Evolutionary conservation across 441 rosid species (phyloP).

Genomic region (Populus hybrid): DNA sequence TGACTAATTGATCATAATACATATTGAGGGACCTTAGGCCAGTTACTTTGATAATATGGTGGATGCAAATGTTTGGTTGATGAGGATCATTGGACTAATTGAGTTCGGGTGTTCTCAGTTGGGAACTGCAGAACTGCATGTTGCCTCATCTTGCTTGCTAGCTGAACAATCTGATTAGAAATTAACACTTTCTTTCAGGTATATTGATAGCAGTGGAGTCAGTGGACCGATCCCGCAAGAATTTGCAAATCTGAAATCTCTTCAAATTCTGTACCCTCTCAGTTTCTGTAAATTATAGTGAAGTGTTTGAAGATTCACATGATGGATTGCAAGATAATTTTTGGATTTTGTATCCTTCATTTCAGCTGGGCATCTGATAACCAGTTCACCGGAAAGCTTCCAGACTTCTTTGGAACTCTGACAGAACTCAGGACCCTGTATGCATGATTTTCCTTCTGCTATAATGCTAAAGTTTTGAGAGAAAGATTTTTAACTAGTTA

Average conservation of each 20-base stretch:
- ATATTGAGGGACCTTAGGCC: not conserved
- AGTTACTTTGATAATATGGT: not conserved
- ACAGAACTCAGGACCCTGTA: slow-evolving; percentile 47
- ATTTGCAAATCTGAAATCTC: slow-evolving; percentile 48
- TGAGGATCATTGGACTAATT: not conserved
- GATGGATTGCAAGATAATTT: not conserved
- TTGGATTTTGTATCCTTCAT: slow-evolving; percentile 4
- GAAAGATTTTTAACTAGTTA: not conserved
- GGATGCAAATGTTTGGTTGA: not conserved
- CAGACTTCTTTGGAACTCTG: slow-evolving; percentile 45
- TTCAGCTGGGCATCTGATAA: slow-evolving; percentile 69
- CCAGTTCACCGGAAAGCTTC: slow-evolving; percentile 45
- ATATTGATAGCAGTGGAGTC: slow-evolving; percentile 59
- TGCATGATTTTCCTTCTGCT: slow-evolving; percentile 17
- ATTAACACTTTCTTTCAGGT: slow-evolving; percentile 33
- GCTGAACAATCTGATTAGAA: slow-evolving; percentile 12
- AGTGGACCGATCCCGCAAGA: slow-evolving; percentile 50
- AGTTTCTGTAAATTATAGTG: slow-evolving; percentile 1
- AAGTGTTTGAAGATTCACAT: not conserved
- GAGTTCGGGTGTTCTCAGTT: not conserved
- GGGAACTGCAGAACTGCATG: not conserved
- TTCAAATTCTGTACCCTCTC: slow-evolving; percentile 35
- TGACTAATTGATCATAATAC: not conserved
- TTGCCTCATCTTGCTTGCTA: not conserved
- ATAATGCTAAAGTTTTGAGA: not conserved